Base-by-base conservation (phyloP, 768 basidiomycete genomes). In the Mycena galericulata region DNA sequence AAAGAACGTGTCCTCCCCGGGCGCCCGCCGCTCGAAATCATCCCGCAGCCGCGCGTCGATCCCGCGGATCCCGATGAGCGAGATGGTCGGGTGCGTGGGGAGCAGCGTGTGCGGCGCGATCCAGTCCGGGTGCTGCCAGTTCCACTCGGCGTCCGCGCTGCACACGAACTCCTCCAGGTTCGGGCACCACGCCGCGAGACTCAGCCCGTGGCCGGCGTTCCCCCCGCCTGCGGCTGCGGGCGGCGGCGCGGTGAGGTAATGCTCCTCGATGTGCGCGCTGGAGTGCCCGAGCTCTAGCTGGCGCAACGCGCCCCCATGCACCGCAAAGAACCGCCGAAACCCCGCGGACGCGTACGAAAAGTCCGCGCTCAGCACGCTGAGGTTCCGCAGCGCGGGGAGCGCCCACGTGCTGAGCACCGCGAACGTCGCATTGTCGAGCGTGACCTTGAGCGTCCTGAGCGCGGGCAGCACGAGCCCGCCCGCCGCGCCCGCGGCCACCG, bases 71-170 rank as follows among this genome's bases (percentile, higher is more conserved):
- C 90, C 92, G 62, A 93, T 93, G 60, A 92, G 83, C 75, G 88
- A 79, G 14, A 93, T 76, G 9, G 80, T 81, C 0, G 87, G 85
- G 73, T 93, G 92, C 1, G 87, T 76, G 20, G 91, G 90, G 24
- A 93, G 83, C 8, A 93, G 80, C 43, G 91, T 83, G 62, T 93
- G 92, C 4, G 92, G 91, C 17, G 92, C 90, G 72, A 93, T 92
- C 92, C 92, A 93, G 74, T 93, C 91, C 0, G 92, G 92, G 57
- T 81, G 84, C 71, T 88, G 85, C 92, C 92, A 93, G 69, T 92
- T 90, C 92, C 92, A 93, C 73, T 91, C 91, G 1, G 91, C 92
- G 67, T 93, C 91, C 2, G 92, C 92, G 47, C 85, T 87, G 74
- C 91, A 92, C 54, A 93, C 90, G 75, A 93, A 90, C 72, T 92